phyloP scores from a whole-genome alignment of 2,329 filamentous ascomycete species.

The Aureobasidium sp. region DNA sequence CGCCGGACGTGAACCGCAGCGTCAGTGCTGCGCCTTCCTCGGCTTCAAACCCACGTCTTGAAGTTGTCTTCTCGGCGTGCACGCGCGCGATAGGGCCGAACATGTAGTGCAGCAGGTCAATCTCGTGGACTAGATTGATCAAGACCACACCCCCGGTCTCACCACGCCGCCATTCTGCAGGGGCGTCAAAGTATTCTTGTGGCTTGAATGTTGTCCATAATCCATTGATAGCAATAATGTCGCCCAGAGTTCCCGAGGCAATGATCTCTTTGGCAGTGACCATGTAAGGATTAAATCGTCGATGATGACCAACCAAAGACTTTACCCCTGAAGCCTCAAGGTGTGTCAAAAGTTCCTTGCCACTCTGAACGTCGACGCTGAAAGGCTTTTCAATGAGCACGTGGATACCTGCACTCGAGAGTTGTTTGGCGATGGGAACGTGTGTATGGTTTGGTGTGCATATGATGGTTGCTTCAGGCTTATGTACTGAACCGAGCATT shows the following conservation, averaged over 20 bases:
- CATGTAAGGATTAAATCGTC: constrained; percentile 53
- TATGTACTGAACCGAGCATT: constrained; percentile 35
- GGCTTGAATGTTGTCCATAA: constrained; percentile 51
- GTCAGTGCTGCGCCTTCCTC: constrained; percentile 53
- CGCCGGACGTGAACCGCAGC: constrained; percentile 47
- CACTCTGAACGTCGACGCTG: neutral
- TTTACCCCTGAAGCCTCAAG: constrained; percentile 29
- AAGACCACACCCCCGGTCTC: constrained; percentile 42
- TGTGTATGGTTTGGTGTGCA: constrained; percentile 56
- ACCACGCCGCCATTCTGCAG: constrained; percentile 43
- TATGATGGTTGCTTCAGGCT: constrained; percentile 50
- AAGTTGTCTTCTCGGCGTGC: constrained; percentile 42
- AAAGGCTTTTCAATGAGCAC: neutral
- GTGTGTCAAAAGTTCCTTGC: constrained; percentile 26
- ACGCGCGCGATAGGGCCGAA: constrained; percentile 48
- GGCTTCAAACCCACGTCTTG: constrained; percentile 42
- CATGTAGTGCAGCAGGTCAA: constrained; percentile 52
- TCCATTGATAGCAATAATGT: constrained; percentile 47
- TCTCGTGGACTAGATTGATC: constrained; percentile 56
- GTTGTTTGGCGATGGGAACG: constrained; percentile 43
- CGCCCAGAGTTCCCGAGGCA: constrained; percentile 34
- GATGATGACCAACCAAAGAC: constrained; percentile 52
- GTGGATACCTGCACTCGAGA: constrained; percentile 37
- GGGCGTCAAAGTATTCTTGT: constrained; percentile 42
- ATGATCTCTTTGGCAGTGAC: constrained; percentile 43